Evolutionary conservation across 2,329 filamentous ascomycete genomes (phyloP), one percentile per base, ranked within the genome.

Genomic region (Fusarium floridanum): DNA sequence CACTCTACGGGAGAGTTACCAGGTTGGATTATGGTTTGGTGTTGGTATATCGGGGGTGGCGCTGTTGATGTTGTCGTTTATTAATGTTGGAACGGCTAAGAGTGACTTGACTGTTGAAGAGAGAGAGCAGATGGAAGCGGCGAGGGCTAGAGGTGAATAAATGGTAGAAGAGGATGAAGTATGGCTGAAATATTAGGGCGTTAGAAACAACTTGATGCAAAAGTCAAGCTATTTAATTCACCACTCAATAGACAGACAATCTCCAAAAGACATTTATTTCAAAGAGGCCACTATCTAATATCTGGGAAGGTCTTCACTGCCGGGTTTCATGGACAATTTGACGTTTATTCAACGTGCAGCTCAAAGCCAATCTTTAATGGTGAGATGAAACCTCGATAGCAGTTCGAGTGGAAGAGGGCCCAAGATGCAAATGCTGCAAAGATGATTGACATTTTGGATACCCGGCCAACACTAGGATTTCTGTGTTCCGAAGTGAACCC

Each of bases 71-170:
- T 45, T 64, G 17, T 14, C 29, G 17, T 34, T 41, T 32, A 64
- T 64, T 2, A 59, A 64, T 17, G 27, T 59, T 7, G 62, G 62
- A 37, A 24, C 5, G n/a, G 62, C 62, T n/a, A 64, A 50, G 29
- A 59, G 62, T 45, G 62, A 64, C 12, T 64, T 64, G 37, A 64
- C 62, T 2, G 11, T 36, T 36, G 62, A 64, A 20, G 50, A 64
- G n/a, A 12, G 39, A 34, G 59, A 61, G 27, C 27, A 22, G 12
- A 34, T 61, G 27, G 59, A 61, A 61, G 59, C 32, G n/a, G 48
- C 22, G 22, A 48, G 17, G 6, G 17, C 17, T 6, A 32, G 48
- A n/a, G 27, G 27, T 32, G 48, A n/a, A 32, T 53, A 32, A 50
- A 14, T 2, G 24, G 27, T 11, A 32, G 6, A 32, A 9, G 48